Evolutionary conservation across 495 filamentous ascomycete genomes (phyloP), one percentile per base, ranked within the genome.

Genomic region (Penicillium silybi): DNA sequence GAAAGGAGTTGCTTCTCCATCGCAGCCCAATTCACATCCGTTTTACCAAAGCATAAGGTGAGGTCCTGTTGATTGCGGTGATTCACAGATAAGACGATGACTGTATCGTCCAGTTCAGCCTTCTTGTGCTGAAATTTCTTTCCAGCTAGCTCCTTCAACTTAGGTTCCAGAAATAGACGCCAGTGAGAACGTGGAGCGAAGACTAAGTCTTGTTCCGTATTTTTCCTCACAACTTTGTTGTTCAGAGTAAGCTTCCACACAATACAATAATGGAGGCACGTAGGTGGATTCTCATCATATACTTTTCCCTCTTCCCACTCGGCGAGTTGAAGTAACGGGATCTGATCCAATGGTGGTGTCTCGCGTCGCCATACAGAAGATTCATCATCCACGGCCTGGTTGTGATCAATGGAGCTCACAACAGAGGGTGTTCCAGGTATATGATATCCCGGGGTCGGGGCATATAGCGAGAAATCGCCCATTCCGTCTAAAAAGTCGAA

Each of bases 1-100:
- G 45, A 42, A 8, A 48, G 4, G 7, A 57, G 54, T 44, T 61
- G 51, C 13, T 57, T 57, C 35, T 61, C 58, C 19, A 61, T 52
- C 15, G 48, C 25, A 1, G 50, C 34, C 58, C 45, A 57, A 41
- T 11, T 46, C 8, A 57, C 52, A 9, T 57, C 48, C 15, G 47
- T 52, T 16, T 57, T 41, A 17, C 54, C 35, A 57, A 52, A 57
- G 41, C 34, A 43, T 23, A 57, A 54, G 6, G 43, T 61, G 38
- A 61, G 25, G 11, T 53, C 56, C 3, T 44, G 50, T 23, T 56
- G 4, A n/a, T 46, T 53, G 18, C 57, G 48, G 42, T 60, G 41
- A 15, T 18, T 60, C 23, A 44, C 42, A 16, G 17, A 49, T 19
- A 41, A 45, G 13, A 29, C 15, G 16, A 57, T 57, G 9, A 22